These are phyloP conservation scores for Jamesozyma piceae DNA, from an alignment of 805 yeast genomes.

Conservation along the genomic window DNA sequence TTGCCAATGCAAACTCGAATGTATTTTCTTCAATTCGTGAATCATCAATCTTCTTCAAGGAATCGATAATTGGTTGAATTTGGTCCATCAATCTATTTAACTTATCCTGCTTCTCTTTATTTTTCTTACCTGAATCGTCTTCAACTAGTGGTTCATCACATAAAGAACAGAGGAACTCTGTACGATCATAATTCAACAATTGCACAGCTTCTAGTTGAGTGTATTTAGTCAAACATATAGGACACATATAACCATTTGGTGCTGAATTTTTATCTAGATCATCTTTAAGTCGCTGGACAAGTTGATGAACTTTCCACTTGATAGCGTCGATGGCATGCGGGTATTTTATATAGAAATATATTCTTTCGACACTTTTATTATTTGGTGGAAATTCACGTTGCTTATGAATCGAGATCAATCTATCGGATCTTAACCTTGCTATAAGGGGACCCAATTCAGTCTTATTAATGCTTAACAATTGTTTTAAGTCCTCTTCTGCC, in stretches of 20 bases:
- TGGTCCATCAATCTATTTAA: conserved; percentile 81
- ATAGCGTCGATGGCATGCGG: conserved; percentile 92
- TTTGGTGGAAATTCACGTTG: conserved; percentile 64
- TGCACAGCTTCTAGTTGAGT: conserved; percentile 84
- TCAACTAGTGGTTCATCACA: conserved; percentile 74
- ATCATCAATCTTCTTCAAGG: conserved; percentile 75
- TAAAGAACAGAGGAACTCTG: conserved; percentile 73
- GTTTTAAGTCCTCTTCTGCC: conserved; percentile 83
- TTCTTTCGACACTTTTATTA: conserved; percentile 57
- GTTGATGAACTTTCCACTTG: conserved; percentile 90
- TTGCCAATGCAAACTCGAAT: conserved; percentile 74
- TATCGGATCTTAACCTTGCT: conserved; percentile 74
- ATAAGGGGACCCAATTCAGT: conserved; percentile 80
- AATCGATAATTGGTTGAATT: conserved; percentile 77
- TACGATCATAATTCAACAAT: conserved; percentile 65
- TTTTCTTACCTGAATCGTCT: conserved; percentile 80
- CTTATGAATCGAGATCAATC: conserved; percentile 58
- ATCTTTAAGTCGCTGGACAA: conserved; percentile 69
- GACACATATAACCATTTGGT: conserved; percentile 91
- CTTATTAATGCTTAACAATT: conserved; percentile 70
- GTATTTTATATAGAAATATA: conserved; percentile 78
- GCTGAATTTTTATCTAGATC: conserved; percentile 78
- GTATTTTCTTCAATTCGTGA: conserved; percentile 76
- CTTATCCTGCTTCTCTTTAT: conserved; percentile 69
- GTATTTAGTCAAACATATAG: conserved; percentile 71